Evolutionary conservation across 1,284 basidiomycete genomes (phyloP).

Genomic region (Trametes sp.): DNA sequence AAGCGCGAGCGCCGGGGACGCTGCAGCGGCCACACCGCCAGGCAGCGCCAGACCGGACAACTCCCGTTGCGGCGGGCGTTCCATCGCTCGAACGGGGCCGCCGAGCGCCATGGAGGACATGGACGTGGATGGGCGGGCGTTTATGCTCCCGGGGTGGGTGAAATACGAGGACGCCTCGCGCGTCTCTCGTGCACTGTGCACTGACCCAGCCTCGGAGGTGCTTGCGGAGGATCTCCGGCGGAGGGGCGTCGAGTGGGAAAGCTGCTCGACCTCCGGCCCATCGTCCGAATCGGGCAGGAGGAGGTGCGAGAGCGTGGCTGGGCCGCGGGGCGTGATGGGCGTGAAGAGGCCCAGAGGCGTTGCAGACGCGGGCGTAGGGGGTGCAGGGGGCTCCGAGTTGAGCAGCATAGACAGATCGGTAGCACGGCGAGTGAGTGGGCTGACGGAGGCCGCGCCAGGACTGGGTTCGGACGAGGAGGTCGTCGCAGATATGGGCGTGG

Average conservation of each 20-base stretch:
- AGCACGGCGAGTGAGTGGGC: conserved; percentile 61
- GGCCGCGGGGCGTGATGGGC: conserved; percentile 43
- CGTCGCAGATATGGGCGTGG: conserved; percentile 23
- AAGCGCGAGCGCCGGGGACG: conserved; percentile 30
- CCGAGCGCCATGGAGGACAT: conserved; percentile 13
- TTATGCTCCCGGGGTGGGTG: conserved; percentile 32
- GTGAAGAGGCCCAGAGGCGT: conserved; percentile 42
- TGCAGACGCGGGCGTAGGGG: conserved; percentile 45
- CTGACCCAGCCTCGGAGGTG: conserved; percentile 22
- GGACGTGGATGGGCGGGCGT: conserved; percentile 22
- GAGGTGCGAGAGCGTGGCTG: conserved; percentile 60
- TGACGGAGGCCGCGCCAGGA: conserved; percentile 28
- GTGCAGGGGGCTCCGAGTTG: conserved; percentile 58
- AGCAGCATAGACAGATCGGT: conserved; percentile 76
- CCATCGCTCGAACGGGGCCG: conserved; percentile 13
- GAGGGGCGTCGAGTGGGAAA: conserved; percentile 40
- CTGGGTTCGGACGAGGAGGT: conserved; percentile 29
- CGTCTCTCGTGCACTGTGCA: conserved; percentile 21
- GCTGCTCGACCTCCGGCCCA: conserved; percentile 38
- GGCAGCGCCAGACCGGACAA: conserved; percentile 26
- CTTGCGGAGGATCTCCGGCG: conserved; percentile 37
- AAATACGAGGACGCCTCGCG: conserved; percentile 38
- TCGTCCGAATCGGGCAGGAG: conserved; percentile 52
- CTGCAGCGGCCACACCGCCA: conserved; percentile 18
- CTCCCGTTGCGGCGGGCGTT: conserved; percentile 18